Percentiles rank a stretch among this genome's conserved stretches.
These are phyloP conservation scores for Verticillium albo-atrum DNA, from an alignment of 2,329 filamentous ascomycete species.

Conservation along the genomic window DNA sequence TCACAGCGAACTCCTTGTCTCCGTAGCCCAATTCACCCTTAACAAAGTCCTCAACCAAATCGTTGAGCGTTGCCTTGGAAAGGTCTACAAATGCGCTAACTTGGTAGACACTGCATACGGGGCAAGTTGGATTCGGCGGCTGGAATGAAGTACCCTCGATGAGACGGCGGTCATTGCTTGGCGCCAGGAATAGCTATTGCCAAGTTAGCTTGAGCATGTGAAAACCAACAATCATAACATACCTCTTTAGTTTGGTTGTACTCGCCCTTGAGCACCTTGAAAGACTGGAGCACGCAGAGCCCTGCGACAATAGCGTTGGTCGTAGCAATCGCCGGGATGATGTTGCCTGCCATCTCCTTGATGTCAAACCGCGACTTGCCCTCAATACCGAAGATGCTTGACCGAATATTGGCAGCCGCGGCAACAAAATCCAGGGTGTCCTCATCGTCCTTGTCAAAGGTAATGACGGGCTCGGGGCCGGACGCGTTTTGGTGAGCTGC, in stretches of 20 bases:
- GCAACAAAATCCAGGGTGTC: slow-evolving; percentile 95
- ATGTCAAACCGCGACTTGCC: slow-evolving; percentile 89
- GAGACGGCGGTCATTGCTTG: slow-evolving; percentile 53
- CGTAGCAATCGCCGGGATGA: slow-evolving; percentile 96
- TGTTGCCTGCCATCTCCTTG: slow-evolving; percentile 99
- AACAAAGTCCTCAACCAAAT: slow-evolving; percentile 74
- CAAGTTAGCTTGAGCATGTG: neutral
- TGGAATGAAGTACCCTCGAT: slow-evolving; percentile 53
- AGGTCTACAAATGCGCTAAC: slow-evolving; percentile 64
- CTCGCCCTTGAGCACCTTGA: slow-evolving; percentile 78
- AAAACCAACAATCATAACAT: slow-evolving; percentile 12
- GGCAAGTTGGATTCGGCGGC: slow-evolving; percentile 74
- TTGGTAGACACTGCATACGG: slow-evolving; percentile 75
- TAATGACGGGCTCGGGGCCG: slow-evolving; percentile 60
- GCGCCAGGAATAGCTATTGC: slow-evolving; percentile 70
- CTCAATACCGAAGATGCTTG: slow-evolving; percentile 84
- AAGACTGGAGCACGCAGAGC: slow-evolving; percentile 85
- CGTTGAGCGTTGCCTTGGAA: slow-evolving; percentile 66
- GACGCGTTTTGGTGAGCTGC: slow-evolving; percentile 36
- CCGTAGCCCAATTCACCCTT: slow-evolving; percentile 69
- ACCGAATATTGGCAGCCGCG: slow-evolving; percentile 84
- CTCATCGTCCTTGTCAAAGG: slow-evolving; percentile 94
- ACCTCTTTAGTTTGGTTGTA: slow-evolving; percentile 72
- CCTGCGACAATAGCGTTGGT: slow-evolving; percentile 96
- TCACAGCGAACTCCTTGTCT: slow-evolving; percentile 73